These are phyloP conservation scores for Psilocybe subaeruginosa DNA, from an alignment of 768 basidiomycete species.

Conservation along the genomic window DNA sequence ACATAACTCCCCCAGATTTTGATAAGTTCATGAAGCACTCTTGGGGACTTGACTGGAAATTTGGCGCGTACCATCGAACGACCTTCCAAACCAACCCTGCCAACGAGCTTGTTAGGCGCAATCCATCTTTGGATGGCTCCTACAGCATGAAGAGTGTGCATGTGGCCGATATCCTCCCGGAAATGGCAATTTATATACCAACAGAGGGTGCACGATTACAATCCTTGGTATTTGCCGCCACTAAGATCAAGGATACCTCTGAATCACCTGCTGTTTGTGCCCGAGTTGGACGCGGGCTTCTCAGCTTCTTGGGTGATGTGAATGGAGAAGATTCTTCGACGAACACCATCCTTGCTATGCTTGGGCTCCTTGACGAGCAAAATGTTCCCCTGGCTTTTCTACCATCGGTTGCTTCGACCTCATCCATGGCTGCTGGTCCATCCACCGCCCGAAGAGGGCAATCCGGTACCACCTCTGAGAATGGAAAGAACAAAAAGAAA, in stretches of 20 bases:
- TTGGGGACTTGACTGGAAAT: conserved; percentile 39
- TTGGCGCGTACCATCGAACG: conserved; percentile 41
- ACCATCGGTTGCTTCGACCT: neutral
- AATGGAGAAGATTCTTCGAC: conserved; percentile 39
- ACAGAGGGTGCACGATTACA: conserved; percentile 25
- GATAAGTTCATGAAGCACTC: conserved; percentile 29
- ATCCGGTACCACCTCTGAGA: neutral
- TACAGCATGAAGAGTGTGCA: conserved; percentile 49
- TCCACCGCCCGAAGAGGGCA: neutral
- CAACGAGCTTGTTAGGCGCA: conserved; percentile 30
- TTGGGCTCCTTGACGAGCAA: conserved; percentile 31
- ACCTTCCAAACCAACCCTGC: conserved; percentile 35
- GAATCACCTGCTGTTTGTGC: conserved; percentile 37
- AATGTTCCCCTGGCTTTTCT: neutral
- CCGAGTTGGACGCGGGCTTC: conserved; percentile 33
- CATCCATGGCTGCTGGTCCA: neutral
- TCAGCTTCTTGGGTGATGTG: conserved; percentile 48
- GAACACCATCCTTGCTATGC: conserved; percentile 39
- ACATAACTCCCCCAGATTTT: conserved; percentile 26
- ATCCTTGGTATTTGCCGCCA: conserved; percentile 29
- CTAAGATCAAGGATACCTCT: conserved; percentile 21
- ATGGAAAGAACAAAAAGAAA: too few species aligned
- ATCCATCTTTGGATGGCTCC: conserved; percentile 27
- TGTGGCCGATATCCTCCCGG: conserved; percentile 30
- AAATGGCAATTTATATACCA: conserved; percentile 34